A percentile compares a stretch with the other conserved stretches of the same genome.
Conservation (phyloP, 148 eudicot species). For the Dianthus caryophyllus region DNA sequence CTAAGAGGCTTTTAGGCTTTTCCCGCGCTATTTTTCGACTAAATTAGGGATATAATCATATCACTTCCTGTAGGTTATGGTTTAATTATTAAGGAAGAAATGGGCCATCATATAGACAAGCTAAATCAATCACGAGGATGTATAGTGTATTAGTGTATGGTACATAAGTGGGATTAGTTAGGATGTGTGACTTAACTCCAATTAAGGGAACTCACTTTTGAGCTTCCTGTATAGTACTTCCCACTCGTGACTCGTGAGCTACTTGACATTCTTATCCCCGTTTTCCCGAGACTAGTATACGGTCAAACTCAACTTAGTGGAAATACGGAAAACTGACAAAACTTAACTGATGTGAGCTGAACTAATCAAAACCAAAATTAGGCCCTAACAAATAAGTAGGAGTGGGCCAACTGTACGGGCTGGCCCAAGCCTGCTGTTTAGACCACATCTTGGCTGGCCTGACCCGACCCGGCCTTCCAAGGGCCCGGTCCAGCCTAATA, state of each 20-base stretch:
- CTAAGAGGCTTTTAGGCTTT: neutral
- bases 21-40: slow-evolving; percentile 2
- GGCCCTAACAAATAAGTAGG: too few relatives aligned
- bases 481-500: too few relatives aligned
- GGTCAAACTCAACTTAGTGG: too few relatives aligned
- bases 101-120: slow-evolving; percentile 1
- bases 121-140: neutral
- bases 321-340: too few relatives aligned
- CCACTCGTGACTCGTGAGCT: slow-evolving; percentile 18
- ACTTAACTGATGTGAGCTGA: too few relatives aligned
- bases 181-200: slow-evolving; percentile 13
- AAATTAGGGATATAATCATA: neutral
- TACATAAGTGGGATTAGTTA: slow-evolving; percentile 29
- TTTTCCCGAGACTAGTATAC: too few relatives aligned
- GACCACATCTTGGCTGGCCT: too few relatives aligned
- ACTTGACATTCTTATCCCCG: neutral
- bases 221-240: slow-evolving; percentile 1
- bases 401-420: too few relatives aligned
- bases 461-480: too few relatives aligned
- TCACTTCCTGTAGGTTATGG: neutral
- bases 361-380: too few relatives aligned
- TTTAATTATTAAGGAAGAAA: neutral
- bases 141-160: neutral
- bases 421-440: too few relatives aligned
- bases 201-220: slow-evolving; percentile 2